These are phyloP conservation scores for Smittium culicis DNA, from an alignment of 371 early-diverging fungal genomes.

Conservation along the genomic window DNA sequence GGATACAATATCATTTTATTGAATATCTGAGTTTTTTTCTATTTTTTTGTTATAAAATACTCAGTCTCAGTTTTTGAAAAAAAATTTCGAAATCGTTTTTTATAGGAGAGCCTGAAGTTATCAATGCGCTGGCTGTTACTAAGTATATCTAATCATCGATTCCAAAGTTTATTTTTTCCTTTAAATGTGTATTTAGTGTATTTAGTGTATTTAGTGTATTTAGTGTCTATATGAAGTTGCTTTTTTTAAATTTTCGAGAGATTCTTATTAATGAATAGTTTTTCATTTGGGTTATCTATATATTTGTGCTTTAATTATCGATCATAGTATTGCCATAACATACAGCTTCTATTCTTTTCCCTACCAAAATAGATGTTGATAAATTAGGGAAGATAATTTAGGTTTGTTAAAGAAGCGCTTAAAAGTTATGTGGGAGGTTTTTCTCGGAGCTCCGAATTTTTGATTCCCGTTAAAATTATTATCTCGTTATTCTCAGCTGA, in stretches of 20 bases:
- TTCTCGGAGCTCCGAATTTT: background rate
- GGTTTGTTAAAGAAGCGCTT: background rate
- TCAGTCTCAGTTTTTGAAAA: background rate
- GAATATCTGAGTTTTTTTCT: background rate
- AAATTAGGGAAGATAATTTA: background rate
- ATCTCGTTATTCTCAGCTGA: background rate
- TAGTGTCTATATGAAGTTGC: too few relatives aligned
- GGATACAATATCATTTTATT: background rate
- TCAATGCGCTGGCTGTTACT: background rate
- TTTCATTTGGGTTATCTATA: background rate
- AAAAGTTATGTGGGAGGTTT: background rate
- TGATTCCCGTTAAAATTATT: background rate
- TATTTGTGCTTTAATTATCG: background rate
- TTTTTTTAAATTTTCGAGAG: background rate
- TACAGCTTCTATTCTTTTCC: background rate
- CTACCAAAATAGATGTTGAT: background rate
- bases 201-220: background rate
- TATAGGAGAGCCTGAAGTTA: background rate
- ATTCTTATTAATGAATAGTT: too few relatives aligned
- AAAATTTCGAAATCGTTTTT: background rate
- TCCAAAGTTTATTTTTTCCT: background rate
- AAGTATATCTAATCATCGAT: background rate
- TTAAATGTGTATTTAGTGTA: background rate
- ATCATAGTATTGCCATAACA: background rate
- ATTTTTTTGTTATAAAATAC: background rate